Evolutionary conservation across 2,329 filamentous ascomycete genomes (phyloP).

Genomic region (Sphaerulina vaccinii): DNA sequence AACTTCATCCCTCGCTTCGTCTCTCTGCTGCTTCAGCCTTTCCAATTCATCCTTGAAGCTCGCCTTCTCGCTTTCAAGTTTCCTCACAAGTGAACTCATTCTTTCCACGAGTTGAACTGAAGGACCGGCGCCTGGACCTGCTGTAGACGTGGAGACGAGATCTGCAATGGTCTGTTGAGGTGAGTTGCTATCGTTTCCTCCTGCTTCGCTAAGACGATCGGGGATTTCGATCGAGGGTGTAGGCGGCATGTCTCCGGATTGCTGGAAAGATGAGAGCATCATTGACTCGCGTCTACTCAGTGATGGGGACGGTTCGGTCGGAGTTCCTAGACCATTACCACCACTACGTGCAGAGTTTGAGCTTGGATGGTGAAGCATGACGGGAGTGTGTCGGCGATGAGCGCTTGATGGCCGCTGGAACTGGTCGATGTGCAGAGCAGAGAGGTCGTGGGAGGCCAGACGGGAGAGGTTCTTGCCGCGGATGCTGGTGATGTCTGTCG

Average conservation of each 20-base stretch:
- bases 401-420: constrained; percentile 33
- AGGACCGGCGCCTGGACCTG: constrained; percentile 71
- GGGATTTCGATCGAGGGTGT: constrained; percentile 51
- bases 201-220: constrained; percentile 51
- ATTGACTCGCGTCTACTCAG: constrained; percentile 50
- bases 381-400: constrained; percentile 32
- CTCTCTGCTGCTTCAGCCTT: constrained; percentile 77
- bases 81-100: constrained; percentile 89
- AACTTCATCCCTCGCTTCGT: constrained; percentile 90
- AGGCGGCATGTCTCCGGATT: constrained; percentile 34
- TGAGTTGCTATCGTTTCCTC: constrained; percentile 50
- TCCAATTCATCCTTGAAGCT: constrained; percentile 82
- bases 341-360: constrained; percentile 11
- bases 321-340: constrained; percentile 13
- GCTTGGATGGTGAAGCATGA: constrained; percentile 21
- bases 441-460: constrained; percentile 32
- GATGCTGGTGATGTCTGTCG: constrained; percentile 19
- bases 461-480: constrained; percentile 31
- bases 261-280: constrained; percentile 32
- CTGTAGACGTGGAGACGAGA: constrained; percentile 61
- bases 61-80: constrained; percentile 88
- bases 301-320: constrained; percentile 29
- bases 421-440: constrained; percentile 24
- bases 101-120: constrained; percentile 93
- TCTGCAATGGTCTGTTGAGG: constrained; percentile 67